phyloP scores from a whole-genome alignment of 305 asterid genomes.

The Striga hermonthica region DNA sequence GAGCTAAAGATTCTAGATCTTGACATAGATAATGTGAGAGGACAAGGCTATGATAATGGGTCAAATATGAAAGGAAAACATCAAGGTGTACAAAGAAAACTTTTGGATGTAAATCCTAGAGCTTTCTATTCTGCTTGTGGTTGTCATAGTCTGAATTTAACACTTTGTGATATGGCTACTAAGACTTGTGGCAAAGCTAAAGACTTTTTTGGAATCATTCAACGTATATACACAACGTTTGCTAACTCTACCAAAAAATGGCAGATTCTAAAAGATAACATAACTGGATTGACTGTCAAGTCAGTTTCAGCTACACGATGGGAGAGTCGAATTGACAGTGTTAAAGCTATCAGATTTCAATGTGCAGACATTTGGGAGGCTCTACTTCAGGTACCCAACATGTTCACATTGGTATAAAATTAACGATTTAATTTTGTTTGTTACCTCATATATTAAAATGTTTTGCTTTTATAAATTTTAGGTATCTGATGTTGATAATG shows the following conservation, averaged over 20 bases:
- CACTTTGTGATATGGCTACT: neutral
- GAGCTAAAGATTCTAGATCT: neutral
- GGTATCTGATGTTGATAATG: neutral
- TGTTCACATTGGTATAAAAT: too few relatives aligned
- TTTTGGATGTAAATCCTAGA: neutral
- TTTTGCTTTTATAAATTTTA: too few relatives aligned
- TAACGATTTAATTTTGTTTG: too few relatives aligned
- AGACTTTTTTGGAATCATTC: neutral
- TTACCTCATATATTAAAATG: too few relatives aligned
- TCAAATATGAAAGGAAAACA: neutral
- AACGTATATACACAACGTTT: neutral
- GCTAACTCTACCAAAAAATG: neutral
- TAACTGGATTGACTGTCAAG: neutral
- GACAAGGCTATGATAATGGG: neutral
- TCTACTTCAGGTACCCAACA: neutral
- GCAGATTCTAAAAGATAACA: neutral
- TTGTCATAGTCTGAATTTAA: neutral
- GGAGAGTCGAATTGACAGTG: neutral
- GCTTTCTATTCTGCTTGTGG: neutral
- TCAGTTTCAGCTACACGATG: neutral
- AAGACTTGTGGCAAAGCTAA: neutral
- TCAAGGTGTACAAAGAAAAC: neutral
- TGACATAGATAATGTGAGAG: neutral
- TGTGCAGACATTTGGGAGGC: neutral
- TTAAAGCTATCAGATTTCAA: neutral